A percentile compares a stretch with the other conserved stretches of the same genome.
Conservation (phyloP, 352 stramenopile genomes). For the Pythium angustatum region DNA sequence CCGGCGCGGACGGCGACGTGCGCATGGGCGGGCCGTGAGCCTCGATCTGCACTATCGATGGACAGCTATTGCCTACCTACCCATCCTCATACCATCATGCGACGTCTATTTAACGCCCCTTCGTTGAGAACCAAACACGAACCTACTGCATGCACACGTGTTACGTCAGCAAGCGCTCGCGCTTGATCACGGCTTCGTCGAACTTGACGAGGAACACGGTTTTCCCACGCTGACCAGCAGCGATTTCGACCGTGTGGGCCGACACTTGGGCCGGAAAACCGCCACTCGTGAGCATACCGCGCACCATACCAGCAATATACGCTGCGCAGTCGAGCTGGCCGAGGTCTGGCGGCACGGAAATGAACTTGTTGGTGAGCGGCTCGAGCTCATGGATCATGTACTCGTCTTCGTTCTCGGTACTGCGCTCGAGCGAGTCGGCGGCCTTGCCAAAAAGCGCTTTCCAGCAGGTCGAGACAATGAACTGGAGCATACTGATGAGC, state of each 20-base stretch:
- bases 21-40: conserved; percentile 36
- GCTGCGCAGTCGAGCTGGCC: conserved; percentile 96
- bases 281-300: conserved; percentile 84
- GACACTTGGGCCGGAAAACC: conserved; percentile 82
- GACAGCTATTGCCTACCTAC: neutral
- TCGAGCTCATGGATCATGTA: conserved; percentile 98
- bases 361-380: conserved; percentile 95
- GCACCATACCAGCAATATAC: conserved; percentile 95
- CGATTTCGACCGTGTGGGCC: conserved; percentile 72
- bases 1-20: conserved; percentile 41
- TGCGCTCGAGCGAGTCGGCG: conserved; percentile 95
- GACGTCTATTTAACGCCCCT: conserved; percentile 43
- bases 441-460: conserved; percentile 97
- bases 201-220: conserved; percentile 90
- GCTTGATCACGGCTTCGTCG: conserved; percentile 77
- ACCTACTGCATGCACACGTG: neutral
- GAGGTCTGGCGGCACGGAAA: conserved; percentile 95
- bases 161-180: conserved; percentile 69
- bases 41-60: no score
- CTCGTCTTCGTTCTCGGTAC: conserved; percentile 97
- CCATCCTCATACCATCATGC: neutral
- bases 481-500: conserved; percentile 89
- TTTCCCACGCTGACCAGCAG: conserved; percentile 63
- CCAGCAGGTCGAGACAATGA: conserved; percentile 94
- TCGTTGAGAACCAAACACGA: neutral